Evolutionary conservation across 1,284 basidiomycete species (phyloP), one percentile per base, ranked within the genome.

Genomic region (Moesziomyces sp.): DNA sequence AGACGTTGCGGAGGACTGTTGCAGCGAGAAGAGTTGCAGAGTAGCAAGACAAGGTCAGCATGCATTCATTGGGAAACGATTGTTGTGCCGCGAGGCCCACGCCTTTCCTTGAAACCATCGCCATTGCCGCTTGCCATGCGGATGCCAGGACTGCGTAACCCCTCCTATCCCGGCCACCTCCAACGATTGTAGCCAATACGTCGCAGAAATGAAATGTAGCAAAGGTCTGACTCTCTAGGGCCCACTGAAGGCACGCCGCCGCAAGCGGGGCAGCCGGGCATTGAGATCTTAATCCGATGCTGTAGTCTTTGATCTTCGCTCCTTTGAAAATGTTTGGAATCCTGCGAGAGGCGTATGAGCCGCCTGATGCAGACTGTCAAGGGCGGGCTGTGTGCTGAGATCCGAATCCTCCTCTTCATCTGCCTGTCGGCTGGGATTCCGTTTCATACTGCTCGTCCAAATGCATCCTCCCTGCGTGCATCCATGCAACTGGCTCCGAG

Each of bases 261-360:
- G 47, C 35, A 46, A 48, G 48, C 45, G 53, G 26, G 46, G 18
- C 19, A 19, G 35, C 66, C 62, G 72, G 61, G 74, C 66, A 73
- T 71, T 70, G 72, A 82, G 80, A 77, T 82, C 80, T 82, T 80
- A 82, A 75, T 73, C 76, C 73, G 74, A 63, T 70, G 66, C 75
- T 65, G 51, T 28, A 45, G 38, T 30, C 14, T 38, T 77, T 70
- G 23, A 42, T 81, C 60, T 81, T 69, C 78, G 78, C 78, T 80
- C 72, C 74, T 59, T 79, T 58, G 58, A 70, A 65, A 62, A 61
- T 56, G 50, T 53, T 71, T 77, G 80, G 80, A 82, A 82, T 82
- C 80, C 80, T 78, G 77, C 79, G 48, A 68, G 57, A 56, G 66
- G 59, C 67, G 70, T 71, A 45, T 58, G 53, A 71, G 14, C 51